Conservation (phyloP, 2,329 filamentous ascomycete species). For the Colletotrichum sp. region DNA sequence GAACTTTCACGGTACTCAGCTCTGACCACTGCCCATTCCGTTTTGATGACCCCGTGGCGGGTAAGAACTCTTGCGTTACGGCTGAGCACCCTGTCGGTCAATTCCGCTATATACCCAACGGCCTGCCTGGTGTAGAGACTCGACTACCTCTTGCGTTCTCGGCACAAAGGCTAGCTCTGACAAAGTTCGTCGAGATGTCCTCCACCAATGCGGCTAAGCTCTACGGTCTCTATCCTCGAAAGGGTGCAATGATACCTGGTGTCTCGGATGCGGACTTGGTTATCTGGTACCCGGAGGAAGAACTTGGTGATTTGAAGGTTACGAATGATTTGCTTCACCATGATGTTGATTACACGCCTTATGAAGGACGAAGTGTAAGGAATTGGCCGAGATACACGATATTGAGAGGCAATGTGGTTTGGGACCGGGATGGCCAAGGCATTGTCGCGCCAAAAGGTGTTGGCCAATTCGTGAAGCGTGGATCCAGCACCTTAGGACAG, state of each 20-base stretch:
- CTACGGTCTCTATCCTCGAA: constrained; percentile 57
- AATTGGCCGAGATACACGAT: not conserved
- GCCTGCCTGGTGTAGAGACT: constrained; percentile 62
- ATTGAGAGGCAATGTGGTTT: not conserved
- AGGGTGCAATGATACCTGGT: constrained; percentile 55
- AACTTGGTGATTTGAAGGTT: not conserved
- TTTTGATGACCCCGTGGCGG: not conserved
- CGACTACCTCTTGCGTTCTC: constrained; percentile 45
- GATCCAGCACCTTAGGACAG: constrained; percentile 19
- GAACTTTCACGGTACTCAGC: constrained; percentile 53
- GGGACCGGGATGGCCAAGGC: not conserved
- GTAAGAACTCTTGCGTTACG: constrained; percentile 30
- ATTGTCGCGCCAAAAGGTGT: constrained; percentile 40
- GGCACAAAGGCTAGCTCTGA: not conserved
- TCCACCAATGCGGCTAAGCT: constrained; percentile 60
- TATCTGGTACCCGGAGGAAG: not conserved
- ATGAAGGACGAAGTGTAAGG: not conserved
- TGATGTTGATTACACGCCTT: not conserved
- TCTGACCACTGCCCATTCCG: not conserved
- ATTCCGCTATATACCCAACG: constrained; percentile 64
- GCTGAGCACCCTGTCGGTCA: constrained; percentile 38
- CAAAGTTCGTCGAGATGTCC: constrained; percentile 56
- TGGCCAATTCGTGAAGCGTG: constrained; percentile 53
- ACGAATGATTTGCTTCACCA: not conserved
- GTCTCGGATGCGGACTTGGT: constrained; percentile 52